Percentiles rank a stretch among this genome's conserved stretches.
Conservation (phyloP, 371 early-diverging fungal genomes). For the Dichotomocladium elegans region DNA sequence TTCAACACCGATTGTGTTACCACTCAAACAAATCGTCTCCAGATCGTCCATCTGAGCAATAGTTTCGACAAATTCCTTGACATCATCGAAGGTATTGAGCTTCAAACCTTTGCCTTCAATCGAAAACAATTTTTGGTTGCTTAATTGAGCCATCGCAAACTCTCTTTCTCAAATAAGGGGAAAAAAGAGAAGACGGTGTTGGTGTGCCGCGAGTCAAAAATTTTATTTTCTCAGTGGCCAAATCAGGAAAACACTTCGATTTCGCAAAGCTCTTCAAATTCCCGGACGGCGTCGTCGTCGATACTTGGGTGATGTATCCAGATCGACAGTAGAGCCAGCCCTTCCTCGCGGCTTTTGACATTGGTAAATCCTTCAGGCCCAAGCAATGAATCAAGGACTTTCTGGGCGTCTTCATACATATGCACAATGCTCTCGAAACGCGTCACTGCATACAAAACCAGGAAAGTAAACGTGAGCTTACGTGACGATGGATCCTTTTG, state of each 20-base stretch:
- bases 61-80: slow-evolving; percentile 68
- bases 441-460: slow-evolving; percentile 13
- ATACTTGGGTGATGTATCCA: slow-evolving; percentile 43
- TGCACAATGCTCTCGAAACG: slow-evolving; percentile 8
- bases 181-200: neutral
- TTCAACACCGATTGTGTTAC: slow-evolving; percentile 94
- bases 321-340: slow-evolving; percentile 28
- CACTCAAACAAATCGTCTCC: slow-evolving; percentile 76
- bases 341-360: slow-evolving; percentile 29
- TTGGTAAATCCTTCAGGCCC: slow-evolving; percentile 16
- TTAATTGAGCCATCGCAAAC: neutral
- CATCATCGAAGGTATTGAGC: slow-evolving; percentile 82
- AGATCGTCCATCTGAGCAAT: slow-evolving; percentile 64
- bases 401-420: slow-evolving; percentile 31
- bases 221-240: no score
- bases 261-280: slow-evolving; percentile 34
- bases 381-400: slow-evolving; percentile 17
- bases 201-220: no score
- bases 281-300: slow-evolving; percentile 12
- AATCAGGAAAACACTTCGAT: slow-evolving; percentile 5
- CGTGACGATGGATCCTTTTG: neutral
- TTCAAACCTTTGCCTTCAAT: slow-evolving; percentile 72
- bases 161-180: neutral
- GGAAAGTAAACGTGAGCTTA: neutral
- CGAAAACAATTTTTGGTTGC: slow-evolving; percentile 49